phyloP scores from a whole-genome alignment of 75 land plant genomes.

The Cunninghamia lanceolata region DNA sequence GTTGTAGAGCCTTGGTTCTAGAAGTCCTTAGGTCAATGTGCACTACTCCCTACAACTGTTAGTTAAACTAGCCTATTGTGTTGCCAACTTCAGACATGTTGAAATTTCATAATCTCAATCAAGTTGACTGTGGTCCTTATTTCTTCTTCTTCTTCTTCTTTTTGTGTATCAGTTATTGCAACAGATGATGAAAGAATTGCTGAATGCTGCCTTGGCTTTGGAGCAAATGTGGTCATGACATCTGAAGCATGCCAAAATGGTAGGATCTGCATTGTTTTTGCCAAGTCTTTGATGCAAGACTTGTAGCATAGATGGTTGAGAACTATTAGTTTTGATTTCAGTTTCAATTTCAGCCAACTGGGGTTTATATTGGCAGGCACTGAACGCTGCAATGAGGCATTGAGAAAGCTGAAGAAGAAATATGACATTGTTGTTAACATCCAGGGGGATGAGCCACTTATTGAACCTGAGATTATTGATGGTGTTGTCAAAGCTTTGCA shows the following conservation, averaged over 20 bases:
- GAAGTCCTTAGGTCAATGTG: not conserved
- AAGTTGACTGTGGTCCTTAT: not conserved
- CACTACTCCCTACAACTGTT: not conserved
- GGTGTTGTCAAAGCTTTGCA: slow-evolving; percentile 89
- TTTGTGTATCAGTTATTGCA: slow-evolving; percentile 67
- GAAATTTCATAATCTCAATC: not conserved
- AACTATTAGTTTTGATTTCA: slow-evolving; percentile 2
- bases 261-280: slow-evolving; percentile 15
- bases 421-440: slow-evolving; percentile 98
- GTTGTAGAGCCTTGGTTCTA: not conserved
- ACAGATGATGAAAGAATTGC: slow-evolving; percentile 99
- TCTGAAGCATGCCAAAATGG: slow-evolving; percentile 89
- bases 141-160: not conserved
- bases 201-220: slow-evolving; percentile 84
- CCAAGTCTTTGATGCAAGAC: not conserved
- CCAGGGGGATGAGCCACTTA: slow-evolving; percentile 97
- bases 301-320: not conserved
- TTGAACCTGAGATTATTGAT: slow-evolving; percentile 96
- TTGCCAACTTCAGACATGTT: not conserved
- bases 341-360: slow-evolving; percentile 3
- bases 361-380: slow-evolving; percentile 55
- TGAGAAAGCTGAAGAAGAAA: slow-evolving; percentile 68
- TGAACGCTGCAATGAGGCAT: slow-evolving; percentile 96
- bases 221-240: slow-evolving; percentile 95
- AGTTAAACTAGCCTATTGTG: too few relatives aligned